A percentile compares a stretch with the other conserved stretches of the same genome.
phyloP scores from a whole-genome alignment of 1,284 basidiomycete genomes.

The Irpex rosettiformis region DNA sequence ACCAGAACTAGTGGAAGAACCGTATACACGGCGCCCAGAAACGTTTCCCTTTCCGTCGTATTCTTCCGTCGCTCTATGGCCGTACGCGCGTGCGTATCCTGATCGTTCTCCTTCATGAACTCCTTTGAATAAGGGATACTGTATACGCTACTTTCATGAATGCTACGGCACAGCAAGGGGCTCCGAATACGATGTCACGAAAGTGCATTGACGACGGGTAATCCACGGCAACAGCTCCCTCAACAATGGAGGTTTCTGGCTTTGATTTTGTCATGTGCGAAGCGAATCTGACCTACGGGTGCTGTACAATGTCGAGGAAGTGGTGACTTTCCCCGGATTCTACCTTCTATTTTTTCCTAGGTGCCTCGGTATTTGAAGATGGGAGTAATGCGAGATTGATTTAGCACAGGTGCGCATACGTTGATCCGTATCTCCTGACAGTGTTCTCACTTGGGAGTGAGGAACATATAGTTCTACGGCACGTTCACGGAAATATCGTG shows the following conservation, averaged over 20 bases:
- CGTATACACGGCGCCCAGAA: no score
- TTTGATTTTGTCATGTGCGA: slow-evolving; percentile 1
- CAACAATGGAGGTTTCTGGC: background rate
- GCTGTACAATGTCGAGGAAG: background rate
- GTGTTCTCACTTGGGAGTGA: background rate
- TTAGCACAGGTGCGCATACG: background rate
- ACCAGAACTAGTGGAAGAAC: no score
- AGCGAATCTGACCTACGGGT: background rate
- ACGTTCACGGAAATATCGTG: slow-evolving; percentile 7
- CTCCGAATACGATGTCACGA: background rate
- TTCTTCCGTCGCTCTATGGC: no score
- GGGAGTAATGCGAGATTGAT: background rate
- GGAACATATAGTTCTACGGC: background rate
- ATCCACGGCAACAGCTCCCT: background rate
- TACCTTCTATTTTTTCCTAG: background rate
- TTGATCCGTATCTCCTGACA: background rate
- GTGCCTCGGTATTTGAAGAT: background rate
- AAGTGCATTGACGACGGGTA: background rate
- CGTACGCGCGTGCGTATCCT: no score
- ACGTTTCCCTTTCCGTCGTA: no score
- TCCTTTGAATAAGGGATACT: no score
- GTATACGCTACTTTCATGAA: no score
- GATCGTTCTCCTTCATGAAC: no score
- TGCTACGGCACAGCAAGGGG: no score
- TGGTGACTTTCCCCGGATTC: background rate